Evolutionary conservation across 2,329 filamentous ascomycete species (phyloP), one percentile per base, ranked within the genome.

Genomic region (Sporothrix humicola): DNA sequence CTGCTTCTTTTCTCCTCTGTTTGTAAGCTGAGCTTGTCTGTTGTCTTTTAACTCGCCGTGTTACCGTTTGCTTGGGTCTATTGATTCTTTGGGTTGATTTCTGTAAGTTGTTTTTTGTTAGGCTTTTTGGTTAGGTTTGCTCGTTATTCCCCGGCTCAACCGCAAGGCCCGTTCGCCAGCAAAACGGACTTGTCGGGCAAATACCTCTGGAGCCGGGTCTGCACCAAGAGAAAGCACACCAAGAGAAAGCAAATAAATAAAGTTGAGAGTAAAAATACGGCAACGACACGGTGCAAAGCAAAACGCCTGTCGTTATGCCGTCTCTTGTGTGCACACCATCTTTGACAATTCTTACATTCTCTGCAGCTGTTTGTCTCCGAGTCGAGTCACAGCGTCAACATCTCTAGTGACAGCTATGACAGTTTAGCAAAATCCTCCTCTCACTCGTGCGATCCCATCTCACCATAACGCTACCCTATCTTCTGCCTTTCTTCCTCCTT

Each of bases 101-200:
- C 52, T 9, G 52, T 54, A 1, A 20, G 6, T 54, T 54, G 6
- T 54, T 54, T 20, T 58, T 31, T 50, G 48, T 50, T 17, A 50
- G 48, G 2, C 31, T 58, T 1, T 13, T 23, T 56, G 20, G n/a
- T 12, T 9, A 13, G 12, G 3, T 17, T 2, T n/a, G 5, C 15
- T 52, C 52, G 17, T 17, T 20, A 7, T 58, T 10, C 54, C 54
- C 15, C 58, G 59, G 59, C 59, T 20, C 59, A 63, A 63, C 10
- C 17, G 31, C 59, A 20, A 63, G 17, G 31, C 2, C 59, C 59
- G 59, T 44, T 58, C 10, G n/a, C 59, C 37, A 44, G 59, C 59
- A 20, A 6, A n/a, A 13, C 59, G 59, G 59, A 63, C 59, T 63
- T 63, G 59, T 42, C 59, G 59, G 59, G 17, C 23, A 8, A 63